Conservation (phyloP, 1,139 yeast species). For the Suhomyces wounanorum region DNA sequence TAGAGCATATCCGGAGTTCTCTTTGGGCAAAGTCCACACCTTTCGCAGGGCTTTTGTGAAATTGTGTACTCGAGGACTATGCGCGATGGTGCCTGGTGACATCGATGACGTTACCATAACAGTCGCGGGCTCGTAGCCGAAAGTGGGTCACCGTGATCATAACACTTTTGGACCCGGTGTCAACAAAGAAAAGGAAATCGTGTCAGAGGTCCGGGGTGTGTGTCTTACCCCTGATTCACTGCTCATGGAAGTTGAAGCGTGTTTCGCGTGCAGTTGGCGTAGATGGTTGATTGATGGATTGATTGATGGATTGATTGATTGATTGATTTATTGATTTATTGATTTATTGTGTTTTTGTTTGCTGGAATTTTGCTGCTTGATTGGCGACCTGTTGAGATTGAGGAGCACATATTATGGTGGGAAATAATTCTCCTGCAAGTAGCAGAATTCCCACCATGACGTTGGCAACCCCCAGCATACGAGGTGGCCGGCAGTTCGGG, state of each 20-base stretch:
- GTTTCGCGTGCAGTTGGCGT: not conserved
- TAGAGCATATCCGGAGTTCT: not conserved
- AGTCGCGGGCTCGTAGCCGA: not conserved
- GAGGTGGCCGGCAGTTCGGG: not conserved
- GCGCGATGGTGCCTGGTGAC: not conserved
- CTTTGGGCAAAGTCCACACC: not conserved
- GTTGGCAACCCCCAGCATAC: not conserved
- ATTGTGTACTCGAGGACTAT: not conserved
- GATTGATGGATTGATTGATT: not conserved
- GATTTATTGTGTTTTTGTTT: too few species aligned
- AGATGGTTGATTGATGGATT: not conserved
- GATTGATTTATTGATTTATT: too few species aligned
- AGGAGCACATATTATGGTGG: not conserved
- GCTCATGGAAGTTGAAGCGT: not conserved
- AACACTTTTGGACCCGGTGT: not conserved
- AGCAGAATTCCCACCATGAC: not conserved
- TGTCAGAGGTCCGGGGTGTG: not conserved
- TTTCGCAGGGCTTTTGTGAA: not conserved
- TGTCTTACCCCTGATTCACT: not conserved
- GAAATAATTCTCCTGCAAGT: not conserved
- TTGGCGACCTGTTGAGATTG: not conserved
- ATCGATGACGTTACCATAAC: not conserved
- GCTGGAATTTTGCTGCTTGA: not conserved
- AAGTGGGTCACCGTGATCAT: not conserved
- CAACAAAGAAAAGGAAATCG: not conserved